Conservation (phyloP, 2,329 filamentous ascomycete species). For the Colletotrichum sublineola region DNA sequence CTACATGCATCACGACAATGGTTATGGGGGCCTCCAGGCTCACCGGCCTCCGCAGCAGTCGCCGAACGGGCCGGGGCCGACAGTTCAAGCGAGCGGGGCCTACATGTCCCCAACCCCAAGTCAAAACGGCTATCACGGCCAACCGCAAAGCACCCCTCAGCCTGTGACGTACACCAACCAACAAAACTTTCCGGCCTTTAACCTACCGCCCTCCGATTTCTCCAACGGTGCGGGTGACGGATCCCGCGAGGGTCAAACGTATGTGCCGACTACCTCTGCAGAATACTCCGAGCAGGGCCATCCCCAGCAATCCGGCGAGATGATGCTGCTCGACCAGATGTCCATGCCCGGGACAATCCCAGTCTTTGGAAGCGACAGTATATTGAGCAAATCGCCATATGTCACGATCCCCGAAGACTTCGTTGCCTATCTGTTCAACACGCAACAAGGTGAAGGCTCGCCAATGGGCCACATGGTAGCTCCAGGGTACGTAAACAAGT, state of each 20-base stretch:
- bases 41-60: constrained; percentile 55
- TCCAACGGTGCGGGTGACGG: constrained; percentile 48
- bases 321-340: constrained; percentile 74
- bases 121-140: constrained; percentile 63
- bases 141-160: constrained; percentile 61
- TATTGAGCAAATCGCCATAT: constrained; percentile 86
- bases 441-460: constrained; percentile 66
- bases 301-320: constrained; percentile 61
- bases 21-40: constrained; percentile 50
- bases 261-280: constrained; percentile 54
- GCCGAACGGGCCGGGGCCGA: constrained; percentile 59
- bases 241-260: constrained; percentile 54
- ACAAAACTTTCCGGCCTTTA: constrained; percentile 73
- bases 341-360: constrained; percentile 78
- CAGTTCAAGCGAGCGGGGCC: constrained; percentile 60
- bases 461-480: constrained; percentile 67
- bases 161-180: constrained; percentile 67
- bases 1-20: constrained; percentile 58
- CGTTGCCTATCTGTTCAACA: constrained; percentile 86
- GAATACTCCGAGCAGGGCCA: constrained; percentile 63
- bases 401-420: constrained; percentile 88
- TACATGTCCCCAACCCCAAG: constrained; percentile 68
- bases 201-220: constrained; percentile 73
- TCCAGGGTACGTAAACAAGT: constrained; percentile 53
- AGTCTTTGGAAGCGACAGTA: constrained; percentile 86